These are phyloP conservation scores for Stipa capillata DNA, from an alignment of 176 grass and related monocot genomes.

Conservation along the genomic window DNA sequence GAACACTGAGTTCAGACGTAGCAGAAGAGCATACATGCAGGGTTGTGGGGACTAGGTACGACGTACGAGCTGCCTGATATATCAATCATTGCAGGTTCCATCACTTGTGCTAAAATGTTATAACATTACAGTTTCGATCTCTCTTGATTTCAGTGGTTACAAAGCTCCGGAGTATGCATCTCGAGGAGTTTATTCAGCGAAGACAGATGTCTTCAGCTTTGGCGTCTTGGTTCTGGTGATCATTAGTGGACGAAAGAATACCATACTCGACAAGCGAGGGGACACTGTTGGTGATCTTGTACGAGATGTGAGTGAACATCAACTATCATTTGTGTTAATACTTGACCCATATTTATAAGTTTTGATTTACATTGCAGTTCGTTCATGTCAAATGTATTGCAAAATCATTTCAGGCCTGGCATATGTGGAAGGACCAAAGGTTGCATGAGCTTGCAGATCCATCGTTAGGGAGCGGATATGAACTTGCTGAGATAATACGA, in stretches of 20 bases:
- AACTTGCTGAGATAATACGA: not conserved
- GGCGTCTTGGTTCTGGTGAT: constrained; percentile 28
- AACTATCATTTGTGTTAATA: not conserved
- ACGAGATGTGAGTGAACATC: constrained; percentile 25
- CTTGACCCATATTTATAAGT: not conserved
- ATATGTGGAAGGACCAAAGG: constrained; percentile 14
- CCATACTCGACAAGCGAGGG: not conserved
- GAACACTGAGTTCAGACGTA: constrained; percentile 9
- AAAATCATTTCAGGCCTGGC: constrained; percentile 27
- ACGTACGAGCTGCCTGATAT: not conserved
- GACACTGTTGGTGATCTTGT: constrained; percentile 22
- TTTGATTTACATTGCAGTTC: not conserved
- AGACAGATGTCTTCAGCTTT: constrained; percentile 50
- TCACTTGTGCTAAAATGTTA: not conserved
- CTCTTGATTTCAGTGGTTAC: constrained; percentile 23
- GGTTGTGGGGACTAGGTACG: constrained; percentile 27
- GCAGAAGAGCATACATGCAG: constrained; percentile 15
- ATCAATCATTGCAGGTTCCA: not conserved
- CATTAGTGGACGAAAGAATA: constrained; percentile 24
- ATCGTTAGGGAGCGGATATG: not conserved
- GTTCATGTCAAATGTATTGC: not conserved
- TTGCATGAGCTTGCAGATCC: constrained; percentile 23
- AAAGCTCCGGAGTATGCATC: constrained; percentile 29
- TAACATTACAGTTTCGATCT: not conserved
- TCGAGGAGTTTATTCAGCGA: constrained; percentile 22